Evolutionary conservation across 129 eudicot species (phyloP), one percentile per base, ranked within the genome.

Genomic region (Calendula officinalis): DNA sequence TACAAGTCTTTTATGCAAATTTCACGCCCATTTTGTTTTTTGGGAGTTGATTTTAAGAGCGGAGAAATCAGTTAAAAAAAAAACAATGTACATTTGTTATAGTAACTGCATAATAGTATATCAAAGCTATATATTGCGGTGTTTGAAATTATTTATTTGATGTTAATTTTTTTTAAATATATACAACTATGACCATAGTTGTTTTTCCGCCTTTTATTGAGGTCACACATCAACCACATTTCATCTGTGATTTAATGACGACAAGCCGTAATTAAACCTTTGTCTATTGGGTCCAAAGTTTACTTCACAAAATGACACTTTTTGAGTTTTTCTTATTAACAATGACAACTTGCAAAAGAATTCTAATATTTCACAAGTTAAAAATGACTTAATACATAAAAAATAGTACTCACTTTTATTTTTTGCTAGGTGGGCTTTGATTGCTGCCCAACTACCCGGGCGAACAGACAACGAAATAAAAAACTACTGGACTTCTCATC

Each of bases 381-480:
- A 22, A 22, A 22, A 22, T 22, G 30, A 22, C 30, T 0, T 22
- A 22, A 22, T 22, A 22, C 30, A 1, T 22, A 22, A 22, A 22
- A 22, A 22, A 22, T 22, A 22, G 30, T 22, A 22, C 30, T 22
- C 30, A 49, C n/a, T 13, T 0, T 6, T 11, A 8, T 44, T 4
- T 1, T 5, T 1, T 50, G 14, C 35, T 38, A 89, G 96, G 94
- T 89, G 97, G 97, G 85, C 95, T 13, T 56, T 81, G 63, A 89
- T 89, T 12, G 97, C 97, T 6, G 83, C 73, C 35, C 77, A 86
- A 13, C 63, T 89, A 52, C 90, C 97, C 5, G 97, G 97, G 74
- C 85, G 97, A 89, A 89, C 95, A 81, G 95, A 89, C 86, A 89
- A 89, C 79, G 97, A 89, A 72, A 89, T 89, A 0, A 89, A 89